phyloP scores from a whole-genome alignment of 805 yeast species.

The Kodamaea jinghongensis region DNA sequence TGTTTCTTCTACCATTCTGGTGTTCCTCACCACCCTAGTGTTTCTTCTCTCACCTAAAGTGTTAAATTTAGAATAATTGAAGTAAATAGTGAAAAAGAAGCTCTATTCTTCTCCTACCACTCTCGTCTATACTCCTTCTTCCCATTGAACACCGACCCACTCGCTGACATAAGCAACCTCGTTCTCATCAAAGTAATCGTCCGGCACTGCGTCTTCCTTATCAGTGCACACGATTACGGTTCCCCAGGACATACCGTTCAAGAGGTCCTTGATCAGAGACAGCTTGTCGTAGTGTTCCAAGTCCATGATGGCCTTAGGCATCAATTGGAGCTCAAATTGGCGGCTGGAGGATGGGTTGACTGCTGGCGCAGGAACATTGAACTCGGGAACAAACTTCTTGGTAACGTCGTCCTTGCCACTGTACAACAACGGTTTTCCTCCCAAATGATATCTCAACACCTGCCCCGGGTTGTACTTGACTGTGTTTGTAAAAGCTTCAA shows the following conservation, averaged over 20 bases:
- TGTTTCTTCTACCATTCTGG: no score
- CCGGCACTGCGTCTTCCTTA: constrained; percentile 58
- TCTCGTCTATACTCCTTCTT: constrained; percentile 34
- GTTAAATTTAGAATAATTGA: no score
- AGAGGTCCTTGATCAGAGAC: constrained; percentile 32
- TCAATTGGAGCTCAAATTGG: constrained; percentile 81
- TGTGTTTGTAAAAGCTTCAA: constrained; percentile 72
- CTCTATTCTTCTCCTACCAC: neutral
- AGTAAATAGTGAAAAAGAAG: no score
- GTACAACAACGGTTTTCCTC: constrained; percentile 75
- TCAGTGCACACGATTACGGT: constrained; percentile 84
- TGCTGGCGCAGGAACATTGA: constrained; percentile 54
- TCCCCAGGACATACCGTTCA: constrained; percentile 97
- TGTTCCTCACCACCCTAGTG: no score
- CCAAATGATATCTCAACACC: constrained; percentile 79
- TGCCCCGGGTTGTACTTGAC: constrained; percentile 84
- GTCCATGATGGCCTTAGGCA: constrained; percentile 90
- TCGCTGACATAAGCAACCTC: constrained; percentile 81
- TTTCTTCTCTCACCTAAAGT: no score
- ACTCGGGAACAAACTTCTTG: constrained; percentile 34
- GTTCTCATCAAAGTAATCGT: constrained; percentile 47
- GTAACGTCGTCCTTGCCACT: constrained; percentile 58
- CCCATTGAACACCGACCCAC: constrained; percentile 88
- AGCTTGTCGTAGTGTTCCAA: constrained; percentile 52
- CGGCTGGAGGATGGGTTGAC: constrained; percentile 59